These are phyloP conservation scores for Wallacemonas sp. DNA, from an alignment of 208 protist species.

Conservation along the genomic window DNA sequence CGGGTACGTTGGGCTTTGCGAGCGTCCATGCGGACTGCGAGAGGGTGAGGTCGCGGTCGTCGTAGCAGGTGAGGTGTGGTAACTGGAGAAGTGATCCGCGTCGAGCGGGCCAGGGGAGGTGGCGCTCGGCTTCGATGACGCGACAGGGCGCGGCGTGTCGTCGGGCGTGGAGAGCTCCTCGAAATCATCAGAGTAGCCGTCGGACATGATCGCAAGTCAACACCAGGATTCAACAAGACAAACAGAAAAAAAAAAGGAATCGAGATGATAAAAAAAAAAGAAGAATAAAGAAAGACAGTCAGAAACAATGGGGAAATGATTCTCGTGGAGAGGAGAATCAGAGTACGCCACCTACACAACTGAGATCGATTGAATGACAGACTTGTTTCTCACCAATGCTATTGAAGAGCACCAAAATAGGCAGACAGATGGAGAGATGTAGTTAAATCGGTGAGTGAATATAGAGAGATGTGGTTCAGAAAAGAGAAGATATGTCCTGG, in stretches of 20 bases:
- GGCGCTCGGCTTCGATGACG: background rate
- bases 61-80: constrained; percentile 3
- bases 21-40: constrained; percentile 5
- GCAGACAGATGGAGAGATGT: too few species aligned
- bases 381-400: too few species aligned
- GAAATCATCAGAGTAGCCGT: constrained; percentile 32
- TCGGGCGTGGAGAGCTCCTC: constrained; percentile 15
- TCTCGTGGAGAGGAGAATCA: too few species aligned
- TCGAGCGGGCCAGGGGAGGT: background rate
- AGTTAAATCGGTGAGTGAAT: too few species aligned
- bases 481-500: too few species aligned
- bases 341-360: too few species aligned
- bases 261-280: background rate
- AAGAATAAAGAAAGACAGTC: too few species aligned
- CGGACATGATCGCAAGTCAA: constrained; percentile 13
- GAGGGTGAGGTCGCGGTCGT: background rate
- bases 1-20: background rate
- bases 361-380: too few species aligned
- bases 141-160: background rate
- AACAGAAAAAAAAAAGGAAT: background rate
- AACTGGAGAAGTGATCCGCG: constrained; percentile 15
- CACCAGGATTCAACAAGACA: background rate
- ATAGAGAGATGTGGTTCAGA: too few species aligned
- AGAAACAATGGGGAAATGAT: too few species aligned
- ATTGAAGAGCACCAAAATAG: too few species aligned